Evolutionary conservation across 2,329 filamentous ascomycete genomes (phyloP).

Genomic region (Leptographium procerum): DNA sequence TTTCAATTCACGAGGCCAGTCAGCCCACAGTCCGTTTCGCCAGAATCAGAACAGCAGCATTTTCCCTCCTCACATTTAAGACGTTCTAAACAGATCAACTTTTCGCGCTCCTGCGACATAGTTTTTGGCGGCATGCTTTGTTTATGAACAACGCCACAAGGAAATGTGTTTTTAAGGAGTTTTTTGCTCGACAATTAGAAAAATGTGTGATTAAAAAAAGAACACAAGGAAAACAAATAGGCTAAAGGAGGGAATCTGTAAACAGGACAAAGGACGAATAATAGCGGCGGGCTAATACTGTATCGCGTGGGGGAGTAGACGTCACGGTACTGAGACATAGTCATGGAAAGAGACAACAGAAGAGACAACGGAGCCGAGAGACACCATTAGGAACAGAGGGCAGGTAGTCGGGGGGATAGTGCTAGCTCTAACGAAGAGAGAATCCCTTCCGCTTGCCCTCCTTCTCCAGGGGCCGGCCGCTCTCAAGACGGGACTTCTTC

Average conservation of each 20-base stretch:
- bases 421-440: conserved; percentile 70
- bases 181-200: conserved; percentile 30
- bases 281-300: conserved; percentile 45
- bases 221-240: conserved; percentile 22
- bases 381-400: background rate
- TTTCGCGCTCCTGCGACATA: background rate
- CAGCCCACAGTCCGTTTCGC: background rate
- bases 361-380: conserved; percentile 10
- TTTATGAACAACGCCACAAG: background rate
- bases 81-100: background rate
- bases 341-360: conserved; percentile 26
- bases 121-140: background rate
- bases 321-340: conserved; percentile 46
- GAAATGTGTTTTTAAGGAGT: background rate
- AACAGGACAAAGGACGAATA: conserved; percentile 31
- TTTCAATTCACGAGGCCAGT: background rate
- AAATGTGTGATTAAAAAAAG: conserved; percentile 33
- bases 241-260: conserved; percentile 28
- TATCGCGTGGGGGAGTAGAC: conserved; percentile 24
- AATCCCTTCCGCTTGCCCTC: conserved; percentile 99
- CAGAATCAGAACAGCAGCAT: background rate
- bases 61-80: background rate
- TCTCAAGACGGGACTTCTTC: conserved; percentile 94
- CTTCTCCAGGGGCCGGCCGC: conserved; percentile 89
- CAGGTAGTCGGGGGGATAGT: conserved; percentile 2